Evolutionary conservation across 768 basidiomycete species (phyloP).

Genomic region (Russula olivacea): DNA sequence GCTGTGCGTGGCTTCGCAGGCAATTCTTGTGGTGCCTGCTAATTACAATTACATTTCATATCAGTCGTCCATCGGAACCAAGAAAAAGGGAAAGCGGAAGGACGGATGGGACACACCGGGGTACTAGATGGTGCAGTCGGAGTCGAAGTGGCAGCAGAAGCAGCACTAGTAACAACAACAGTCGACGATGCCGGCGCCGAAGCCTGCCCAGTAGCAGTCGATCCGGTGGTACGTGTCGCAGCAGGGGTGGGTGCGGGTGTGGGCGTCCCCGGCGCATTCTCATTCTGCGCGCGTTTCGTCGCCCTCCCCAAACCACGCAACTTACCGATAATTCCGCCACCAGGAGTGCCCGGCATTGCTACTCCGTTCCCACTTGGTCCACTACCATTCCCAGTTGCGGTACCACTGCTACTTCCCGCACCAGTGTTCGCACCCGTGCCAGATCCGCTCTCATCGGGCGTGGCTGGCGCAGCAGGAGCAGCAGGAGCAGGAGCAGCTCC

Average conservation of each 20-base stretch:
- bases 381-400: background rate
- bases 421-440: background rate
- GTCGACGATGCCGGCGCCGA: background rate
- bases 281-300: conserved; percentile 35
- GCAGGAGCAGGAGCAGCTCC: conserved; percentile 33
- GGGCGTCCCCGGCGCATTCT: conserved; percentile 21
- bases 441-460: conserved; percentile 38
- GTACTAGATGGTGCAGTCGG: background rate
- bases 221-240: background rate
- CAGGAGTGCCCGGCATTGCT: conserved; percentile 25
- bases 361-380: conserved; percentile 1
- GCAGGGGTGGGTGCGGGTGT: conserved; percentile 20
- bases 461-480: conserved; percentile 30
- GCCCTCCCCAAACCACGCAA: conserved; percentile 70
- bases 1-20: conserved; percentile 41
- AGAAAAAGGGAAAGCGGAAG: background rate
- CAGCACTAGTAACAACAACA: background rate
- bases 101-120: background rate
- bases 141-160: background rate
- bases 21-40: background rate
- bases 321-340: conserved; percentile 68
- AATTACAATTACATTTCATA: conserved; percentile 20
- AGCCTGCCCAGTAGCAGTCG: background rate
- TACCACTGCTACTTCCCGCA: conserved; percentile 1
- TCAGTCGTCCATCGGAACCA: background rate